These are phyloP conservation scores for Colletotrichum salicis DNA, from an alignment of 2,329 filamentous ascomycete species.

Conservation along the genomic window DNA sequence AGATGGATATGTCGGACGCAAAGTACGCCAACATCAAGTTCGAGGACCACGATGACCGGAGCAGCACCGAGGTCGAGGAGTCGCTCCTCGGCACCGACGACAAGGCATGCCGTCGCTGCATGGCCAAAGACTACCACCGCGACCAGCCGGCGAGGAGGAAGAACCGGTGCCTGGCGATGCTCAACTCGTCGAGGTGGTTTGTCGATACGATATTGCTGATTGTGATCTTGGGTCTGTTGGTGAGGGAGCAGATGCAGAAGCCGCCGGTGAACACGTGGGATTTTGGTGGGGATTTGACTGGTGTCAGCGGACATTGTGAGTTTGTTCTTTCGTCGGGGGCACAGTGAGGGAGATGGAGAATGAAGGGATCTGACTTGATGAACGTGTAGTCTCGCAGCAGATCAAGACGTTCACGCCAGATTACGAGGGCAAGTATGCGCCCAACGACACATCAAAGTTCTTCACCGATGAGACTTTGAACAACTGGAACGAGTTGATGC, in stretches of 20 bases:
- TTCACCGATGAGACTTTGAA: slow-evolving; percentile 46
- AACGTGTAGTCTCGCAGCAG: slow-evolving; percentile 49
- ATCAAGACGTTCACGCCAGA: slow-evolving; percentile 50
- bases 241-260: slow-evolving; percentile 42
- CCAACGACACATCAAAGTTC: slow-evolving; percentile 53
- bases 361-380: neutral
- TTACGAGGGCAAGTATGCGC: slow-evolving; percentile 47
- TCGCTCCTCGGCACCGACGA: slow-evolving; percentile 45
- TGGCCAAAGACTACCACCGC: slow-evolving; percentile 7
- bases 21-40: slow-evolving; percentile 40
- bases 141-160: slow-evolving; percentile 15
- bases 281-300: slow-evolving; percentile 50
- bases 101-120: slow-evolving; percentile 18
- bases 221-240: slow-evolving; percentile 43
- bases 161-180: slow-evolving; percentile 24
- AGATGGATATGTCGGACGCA: slow-evolving; percentile 34
- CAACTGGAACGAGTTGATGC: slow-evolving; percentile 53
- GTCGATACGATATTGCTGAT: slow-evolving; percentile 46
- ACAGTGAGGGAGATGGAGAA: neutral
- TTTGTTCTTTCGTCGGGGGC: neutral
- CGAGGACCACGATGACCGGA: slow-evolving; percentile 43
- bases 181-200: slow-evolving; percentile 44
- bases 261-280: slow-evolving; percentile 42
- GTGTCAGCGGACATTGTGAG: slow-evolving; percentile 46
- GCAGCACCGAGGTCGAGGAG: slow-evolving; percentile 49